Evolutionary conservation across 345 rosid genomes (phyloP).

Genomic region (Brassica nigra): DNA sequence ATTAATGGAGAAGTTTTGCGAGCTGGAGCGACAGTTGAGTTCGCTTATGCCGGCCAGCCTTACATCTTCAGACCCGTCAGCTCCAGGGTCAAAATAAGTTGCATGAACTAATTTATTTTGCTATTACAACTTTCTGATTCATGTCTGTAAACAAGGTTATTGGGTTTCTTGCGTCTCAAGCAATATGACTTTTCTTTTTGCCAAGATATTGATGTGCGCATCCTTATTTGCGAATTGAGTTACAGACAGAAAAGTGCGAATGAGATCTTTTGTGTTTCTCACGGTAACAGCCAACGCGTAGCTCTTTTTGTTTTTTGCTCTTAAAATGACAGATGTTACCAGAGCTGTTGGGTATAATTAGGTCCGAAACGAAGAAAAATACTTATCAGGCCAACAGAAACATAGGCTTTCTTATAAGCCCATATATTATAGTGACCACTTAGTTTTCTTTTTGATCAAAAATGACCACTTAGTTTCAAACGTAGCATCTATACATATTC

Average conservation of each 20-base stretch:
- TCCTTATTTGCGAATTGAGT: not conserved
- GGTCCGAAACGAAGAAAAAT: not conserved
- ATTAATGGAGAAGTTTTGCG: constrained; percentile 16
- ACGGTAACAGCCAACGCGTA: not conserved
- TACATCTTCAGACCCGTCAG: constrained; percentile 27
- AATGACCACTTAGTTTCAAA: not conserved
- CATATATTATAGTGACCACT: not conserved
- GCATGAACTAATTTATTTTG: not conserved
- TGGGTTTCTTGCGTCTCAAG: not conserved
- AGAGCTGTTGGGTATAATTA: not conserved
- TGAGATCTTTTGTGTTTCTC: not conserved
- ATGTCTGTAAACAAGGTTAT: not conserved
- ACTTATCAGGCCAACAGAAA: not conserved
- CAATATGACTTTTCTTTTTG: not conserved
- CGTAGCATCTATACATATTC: not conserved
- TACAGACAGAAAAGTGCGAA: not conserved
- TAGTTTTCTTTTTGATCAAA: not conserved
- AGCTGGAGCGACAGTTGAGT: constrained; percentile 6
- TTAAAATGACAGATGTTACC: not conserved
- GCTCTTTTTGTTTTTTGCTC: not conserved
- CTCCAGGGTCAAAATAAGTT: not conserved
- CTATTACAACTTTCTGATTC: not conserved
- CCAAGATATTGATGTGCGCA: not conserved
- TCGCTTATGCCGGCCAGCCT: constrained; percentile 27
- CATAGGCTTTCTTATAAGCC: constrained; percentile 3